Base-by-base conservation (phyloP, 108 stramenopile species). In the Cyclotella cryptica region DNA sequence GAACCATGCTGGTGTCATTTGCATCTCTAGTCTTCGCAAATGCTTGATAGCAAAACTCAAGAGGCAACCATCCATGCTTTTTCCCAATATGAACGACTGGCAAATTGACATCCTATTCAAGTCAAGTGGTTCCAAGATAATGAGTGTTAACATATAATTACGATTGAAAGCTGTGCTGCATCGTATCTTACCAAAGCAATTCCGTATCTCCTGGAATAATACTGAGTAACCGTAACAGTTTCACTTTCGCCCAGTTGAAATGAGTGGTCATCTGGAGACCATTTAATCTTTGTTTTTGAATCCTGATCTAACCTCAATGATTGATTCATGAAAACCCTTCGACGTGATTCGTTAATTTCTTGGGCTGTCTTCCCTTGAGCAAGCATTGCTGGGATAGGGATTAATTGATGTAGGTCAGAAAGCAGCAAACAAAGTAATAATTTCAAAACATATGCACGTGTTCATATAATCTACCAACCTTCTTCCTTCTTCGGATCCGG, bases 1-100 rank as follows among this genome's bases (percentile, higher is more conserved):
- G 6, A 22, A 69, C 54, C 57, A 79, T 53, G 13, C 63, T 41
- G 22, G 17, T 15, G 39, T 49, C 71, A 22, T 66, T 77, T 9
- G 75, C 69, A 71, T 72, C 81, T 42, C 67, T 82, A 12, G 76
- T 42, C 27, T 69, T 82, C 21, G 70, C 69, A 72, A 74, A 82
- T 45, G 52, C 11, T 58, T 82, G 81, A 58, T 49, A 82, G 8
- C 30, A 51, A 72, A 82, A 72, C 42, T 82, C 76, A 24, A 82
- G 40, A 26, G 81, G 81, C 19, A 66, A 71, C 81, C 81, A 82
- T 43, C 71, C 67, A 19, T 63, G 54, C 44, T 52, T 66, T 21
- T 53, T 65, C 43, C 64, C 65, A 19, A 77, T 21, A 59, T 77
- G 22, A 17, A 82, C 71, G n/a, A 82, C 77, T 10, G 81, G 81